Evolutionary conservation across 176 grass and related monocot species (phyloP), one percentile per base, ranked within the genome.

Genomic region (Puccinellia tenuiflora): DNA sequence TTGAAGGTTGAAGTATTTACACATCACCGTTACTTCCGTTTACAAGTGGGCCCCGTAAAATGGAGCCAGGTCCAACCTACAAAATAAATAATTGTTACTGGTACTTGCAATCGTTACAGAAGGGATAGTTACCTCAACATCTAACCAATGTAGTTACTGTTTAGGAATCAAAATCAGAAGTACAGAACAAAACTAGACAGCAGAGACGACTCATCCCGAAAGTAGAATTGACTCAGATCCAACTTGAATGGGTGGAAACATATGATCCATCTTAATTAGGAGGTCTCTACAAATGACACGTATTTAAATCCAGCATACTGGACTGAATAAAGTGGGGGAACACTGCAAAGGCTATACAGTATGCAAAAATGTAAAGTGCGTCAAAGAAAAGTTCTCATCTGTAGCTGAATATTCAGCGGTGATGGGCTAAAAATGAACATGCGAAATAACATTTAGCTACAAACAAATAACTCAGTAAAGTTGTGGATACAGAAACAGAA

Each of bases 31-130:
- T 76, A 61, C 89, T 90, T 84, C 85, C 86, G 83, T 99, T 99
- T 89, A 89, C 79, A 82, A 92, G 85, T 81, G 97, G 97, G 20
- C 93, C 97, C 16, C 81, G 87, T 73, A 99, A 86, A 85, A 96
- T 48, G 51, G 97, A 99, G 73, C 97, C 97, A 86, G 91, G 89
- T 51, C 97, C 97, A 77, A 99, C 93, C 97, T 99, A 96, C 55
- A 99, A 87, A 87, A 71, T 48, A 85, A 78, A 39, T 57, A 81
- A 25, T 38, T 29, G 65, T 64, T 61, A 55, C 28, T 31, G 42
- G 47, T 60, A 35, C 77, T 73, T 74, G 64, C 59, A 57, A 39
- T n/a, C 40, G 26, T 14, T 52, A 40, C 9, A 53, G 37, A 70
- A 71, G 26, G 15, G 13, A 47, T 65, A 38, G 75, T 55, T 55